Conservation (phyloP, 2,329 filamentous ascomycete species). For the Fusarium gaditjirri region DNA sequence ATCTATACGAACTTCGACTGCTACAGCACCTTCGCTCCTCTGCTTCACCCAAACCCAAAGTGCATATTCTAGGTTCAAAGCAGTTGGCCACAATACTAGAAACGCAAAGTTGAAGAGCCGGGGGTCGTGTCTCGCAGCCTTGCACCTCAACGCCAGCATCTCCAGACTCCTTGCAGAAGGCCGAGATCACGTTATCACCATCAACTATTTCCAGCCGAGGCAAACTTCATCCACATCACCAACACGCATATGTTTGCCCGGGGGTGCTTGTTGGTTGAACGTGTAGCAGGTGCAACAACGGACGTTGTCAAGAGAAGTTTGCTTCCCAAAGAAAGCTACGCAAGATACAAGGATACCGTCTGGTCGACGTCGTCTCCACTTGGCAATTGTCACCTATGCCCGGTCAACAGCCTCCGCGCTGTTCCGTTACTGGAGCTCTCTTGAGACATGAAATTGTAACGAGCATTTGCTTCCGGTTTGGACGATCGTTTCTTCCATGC, state of each 20-base stretch:
- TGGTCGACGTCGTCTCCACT: conserved; percentile 21
- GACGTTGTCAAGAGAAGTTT: conserved; percentile 22
- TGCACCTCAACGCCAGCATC: conserved; percentile 8
- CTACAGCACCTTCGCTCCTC: neutral
- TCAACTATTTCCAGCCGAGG: conserved; percentile 14
- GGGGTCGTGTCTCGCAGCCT: conserved; percentile 11
- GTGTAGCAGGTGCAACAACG: conserved; percentile 8
- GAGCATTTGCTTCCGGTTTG: neutral
- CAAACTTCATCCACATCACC: conserved; percentile 2
- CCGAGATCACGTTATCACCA: conserved; percentile 41
- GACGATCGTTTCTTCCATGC: neutral
- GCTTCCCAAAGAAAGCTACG: conserved; percentile 21
- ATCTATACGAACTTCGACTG: neutral
- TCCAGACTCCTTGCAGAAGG: conserved; percentile 34
- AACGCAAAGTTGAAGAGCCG: neutral
- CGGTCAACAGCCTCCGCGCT: conserved; percentile 21
- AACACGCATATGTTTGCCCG: conserved; percentile 19
- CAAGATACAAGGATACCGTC: conserved; percentile 23
- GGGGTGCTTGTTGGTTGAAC: conserved; percentile 14
- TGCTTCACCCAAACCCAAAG: neutral
- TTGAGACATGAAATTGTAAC: neutral
- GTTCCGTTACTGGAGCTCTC: conserved; percentile 18
- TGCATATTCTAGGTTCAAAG: neutral
- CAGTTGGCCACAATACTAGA: neutral
- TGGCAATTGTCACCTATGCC: conserved; percentile 1